Evolutionary conservation across 2,329 filamentous ascomycete genomes (phyloP).

Genomic region (Exophiala sp.): DNA sequence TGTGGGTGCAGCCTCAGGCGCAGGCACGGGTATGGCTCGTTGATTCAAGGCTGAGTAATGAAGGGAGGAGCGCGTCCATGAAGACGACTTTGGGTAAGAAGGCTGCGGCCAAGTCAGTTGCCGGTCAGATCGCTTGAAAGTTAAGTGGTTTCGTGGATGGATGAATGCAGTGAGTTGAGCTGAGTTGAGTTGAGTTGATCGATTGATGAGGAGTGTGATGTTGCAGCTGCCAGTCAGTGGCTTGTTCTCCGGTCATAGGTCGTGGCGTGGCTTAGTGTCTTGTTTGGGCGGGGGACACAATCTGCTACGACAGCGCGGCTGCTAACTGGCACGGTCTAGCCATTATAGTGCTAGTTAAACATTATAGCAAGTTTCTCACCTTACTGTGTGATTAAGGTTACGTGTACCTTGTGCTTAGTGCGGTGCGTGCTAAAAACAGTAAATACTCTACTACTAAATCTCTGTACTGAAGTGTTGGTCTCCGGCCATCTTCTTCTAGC

Average conservation of each 20-base stretch:
- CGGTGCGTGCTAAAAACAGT: no score
- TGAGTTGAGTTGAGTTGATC: background rate
- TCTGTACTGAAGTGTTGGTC: no score
- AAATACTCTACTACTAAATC: no score
- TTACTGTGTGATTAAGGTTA: no score
- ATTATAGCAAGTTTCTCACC: no score
- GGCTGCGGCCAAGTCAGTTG: background rate
- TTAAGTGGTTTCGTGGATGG: constrained; percentile 2
- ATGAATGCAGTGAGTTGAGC: background rate
- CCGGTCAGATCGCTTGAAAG: background rate
- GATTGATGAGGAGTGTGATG: background rate
- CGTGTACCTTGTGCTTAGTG: no score
- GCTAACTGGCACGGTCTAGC: background rate
- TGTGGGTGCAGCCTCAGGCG: background rate
- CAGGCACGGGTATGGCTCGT: background rate
- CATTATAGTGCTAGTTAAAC: background rate
- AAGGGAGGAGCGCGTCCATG: constrained; percentile 13
- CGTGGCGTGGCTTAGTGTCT: background rate
- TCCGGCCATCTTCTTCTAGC: no score
- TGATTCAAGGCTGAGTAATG: constrained; percentile 5
- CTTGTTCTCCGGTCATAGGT: background rate
- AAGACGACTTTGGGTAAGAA: constrained; percentile 1
- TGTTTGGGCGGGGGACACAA: background rate
- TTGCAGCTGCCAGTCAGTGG: constrained; percentile 1
- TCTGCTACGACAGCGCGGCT: background rate